phyloP scores from a whole-genome alignment of 805 yeast genomes.

The Saccharomycopsis oosterbeekiorum region DNA sequence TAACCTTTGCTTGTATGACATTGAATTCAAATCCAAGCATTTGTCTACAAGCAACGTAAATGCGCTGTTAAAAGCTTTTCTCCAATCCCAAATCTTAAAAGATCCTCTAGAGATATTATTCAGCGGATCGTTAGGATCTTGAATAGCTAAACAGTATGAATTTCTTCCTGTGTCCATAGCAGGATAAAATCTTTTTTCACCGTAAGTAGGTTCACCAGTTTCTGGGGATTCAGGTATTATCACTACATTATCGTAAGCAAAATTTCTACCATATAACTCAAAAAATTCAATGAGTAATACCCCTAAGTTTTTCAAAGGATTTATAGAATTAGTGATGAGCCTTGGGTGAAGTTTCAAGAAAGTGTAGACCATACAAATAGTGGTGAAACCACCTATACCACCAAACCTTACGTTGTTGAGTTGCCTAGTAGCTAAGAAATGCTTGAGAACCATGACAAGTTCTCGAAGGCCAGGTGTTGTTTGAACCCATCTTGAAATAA shows the following conservation, averaged over 20 bases:
- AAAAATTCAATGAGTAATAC: conserved; percentile 82
- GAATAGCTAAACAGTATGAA: conserved; percentile 62
- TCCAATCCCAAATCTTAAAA: conserved; percentile 67
- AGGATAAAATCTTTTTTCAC: conserved; percentile 46
- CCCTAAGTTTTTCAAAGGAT: conserved; percentile 70
- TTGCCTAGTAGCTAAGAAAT: conserved; percentile 66
- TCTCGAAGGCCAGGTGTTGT: conserved; percentile 75
- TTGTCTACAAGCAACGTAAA: conserved; percentile 64
- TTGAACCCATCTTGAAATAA: conserved; percentile 65
- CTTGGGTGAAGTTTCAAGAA: conserved; percentile 76
- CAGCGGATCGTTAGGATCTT: conserved; percentile 78
- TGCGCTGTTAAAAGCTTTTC: conserved; percentile 84
- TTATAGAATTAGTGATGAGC: conserved; percentile 53
- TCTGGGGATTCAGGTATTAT: conserved; percentile 44
- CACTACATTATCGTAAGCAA: conserved; percentile 74
- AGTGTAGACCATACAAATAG: conserved; percentile 77
- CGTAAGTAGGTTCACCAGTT: conserved; percentile 46
- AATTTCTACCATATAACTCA: conserved; percentile 82
- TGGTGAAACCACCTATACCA: conserved; percentile 90
- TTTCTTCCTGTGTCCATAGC: conserved; percentile 40
- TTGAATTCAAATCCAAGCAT: conserved; percentile 61
- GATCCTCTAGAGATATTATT: conserved; percentile 84
- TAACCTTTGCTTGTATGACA: conserved; percentile 54
- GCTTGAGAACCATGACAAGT: conserved; percentile 72
- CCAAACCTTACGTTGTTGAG: conserved; percentile 86